phyloP scores from a whole-genome alignment of 257 asterid genomes.

The Solanum bukasovii region DNA sequence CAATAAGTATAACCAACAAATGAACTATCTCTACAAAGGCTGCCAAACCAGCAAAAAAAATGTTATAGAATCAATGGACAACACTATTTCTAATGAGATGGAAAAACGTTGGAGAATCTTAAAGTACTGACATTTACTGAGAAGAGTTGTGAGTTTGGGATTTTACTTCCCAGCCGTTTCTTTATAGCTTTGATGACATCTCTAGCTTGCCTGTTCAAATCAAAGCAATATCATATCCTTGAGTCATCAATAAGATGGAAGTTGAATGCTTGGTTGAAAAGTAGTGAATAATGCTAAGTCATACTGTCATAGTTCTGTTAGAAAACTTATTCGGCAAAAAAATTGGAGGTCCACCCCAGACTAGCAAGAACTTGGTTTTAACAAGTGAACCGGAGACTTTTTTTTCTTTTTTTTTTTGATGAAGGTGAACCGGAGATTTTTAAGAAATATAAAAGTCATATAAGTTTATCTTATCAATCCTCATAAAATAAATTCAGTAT shows the following conservation, averaged over 20 bases:
- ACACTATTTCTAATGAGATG: neutral
- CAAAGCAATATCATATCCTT: neutral
- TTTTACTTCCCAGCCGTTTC: constrained; percentile 81
- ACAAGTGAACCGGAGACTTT: neutral
- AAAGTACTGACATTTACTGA: constrained; percentile 56
- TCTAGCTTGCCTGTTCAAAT: constrained; percentile 54
- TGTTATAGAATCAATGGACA: neutral
- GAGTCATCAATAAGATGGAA: neutral
- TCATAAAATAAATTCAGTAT: neutral
- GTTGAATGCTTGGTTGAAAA: neutral
- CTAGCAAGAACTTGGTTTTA: neutral
- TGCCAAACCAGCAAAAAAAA: neutral
- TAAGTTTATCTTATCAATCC: neutral
- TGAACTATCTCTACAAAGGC: neutral
- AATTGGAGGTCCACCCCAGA: neutral
- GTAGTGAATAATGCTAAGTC: neutral
- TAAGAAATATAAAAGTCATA: neutral
- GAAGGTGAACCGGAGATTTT: neutral
- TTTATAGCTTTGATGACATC: constrained; percentile 88
- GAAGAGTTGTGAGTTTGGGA: constrained; percentile 46
- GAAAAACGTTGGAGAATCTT: neutral
- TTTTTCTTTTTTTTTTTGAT: too few relatives aligned
- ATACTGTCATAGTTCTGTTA: neutral
- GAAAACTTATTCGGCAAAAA: neutral
- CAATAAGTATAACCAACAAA: constrained; percentile 1